These are phyloP conservation scores for Arachnopeziza araneosa DNA, from an alignment of 2,329 filamentous ascomycete species.

Conservation along the genomic window DNA sequence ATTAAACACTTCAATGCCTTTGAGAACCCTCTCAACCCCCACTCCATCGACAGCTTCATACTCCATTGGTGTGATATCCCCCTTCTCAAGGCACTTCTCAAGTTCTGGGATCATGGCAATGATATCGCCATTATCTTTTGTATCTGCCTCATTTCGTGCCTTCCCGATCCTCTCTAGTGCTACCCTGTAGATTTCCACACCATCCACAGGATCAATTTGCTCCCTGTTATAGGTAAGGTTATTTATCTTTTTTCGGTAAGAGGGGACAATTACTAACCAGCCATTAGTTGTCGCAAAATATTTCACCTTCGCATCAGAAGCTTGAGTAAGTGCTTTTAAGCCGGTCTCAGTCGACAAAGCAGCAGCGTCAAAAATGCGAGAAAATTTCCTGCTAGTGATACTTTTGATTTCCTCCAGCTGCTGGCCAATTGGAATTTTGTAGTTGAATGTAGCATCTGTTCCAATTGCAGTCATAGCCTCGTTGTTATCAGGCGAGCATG, in stretches of 20 bases:
- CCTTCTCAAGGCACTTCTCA: constrained; percentile 13
- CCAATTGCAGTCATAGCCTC: constrained; percentile 20
- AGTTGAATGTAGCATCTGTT: constrained; percentile 32
- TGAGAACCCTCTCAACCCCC: constrained; percentile 15
- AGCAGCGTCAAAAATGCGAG: constrained; percentile 32
- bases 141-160: constrained; percentile 9
- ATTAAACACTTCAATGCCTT: constrained; percentile 16
- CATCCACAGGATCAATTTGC: constrained; percentile 11
- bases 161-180: constrained; percentile 18
- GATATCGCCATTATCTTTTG: constrained; percentile 12
- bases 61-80: constrained; percentile 18
- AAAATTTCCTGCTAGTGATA: constrained; percentile 32
- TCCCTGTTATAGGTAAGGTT: constrained; percentile 7
- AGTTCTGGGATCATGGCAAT: constrained; percentile 12
- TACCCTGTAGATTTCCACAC: constrained; percentile 15
- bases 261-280: constrained; percentile 25
- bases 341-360: constrained; percentile 27
- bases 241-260: neutral
- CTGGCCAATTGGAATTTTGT: constrained; percentile 25
- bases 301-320: constrained; percentile 24
- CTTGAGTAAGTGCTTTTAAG: constrained; percentile 27
- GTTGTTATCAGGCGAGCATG: constrained; percentile 31
- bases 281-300: constrained; percentile 33
- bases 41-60: constrained; percentile 19
- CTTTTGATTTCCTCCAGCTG: constrained; percentile 30